Conservation (phyloP, 2,329 filamentous ascomycete species). For the Fusarium sp. region DNA sequence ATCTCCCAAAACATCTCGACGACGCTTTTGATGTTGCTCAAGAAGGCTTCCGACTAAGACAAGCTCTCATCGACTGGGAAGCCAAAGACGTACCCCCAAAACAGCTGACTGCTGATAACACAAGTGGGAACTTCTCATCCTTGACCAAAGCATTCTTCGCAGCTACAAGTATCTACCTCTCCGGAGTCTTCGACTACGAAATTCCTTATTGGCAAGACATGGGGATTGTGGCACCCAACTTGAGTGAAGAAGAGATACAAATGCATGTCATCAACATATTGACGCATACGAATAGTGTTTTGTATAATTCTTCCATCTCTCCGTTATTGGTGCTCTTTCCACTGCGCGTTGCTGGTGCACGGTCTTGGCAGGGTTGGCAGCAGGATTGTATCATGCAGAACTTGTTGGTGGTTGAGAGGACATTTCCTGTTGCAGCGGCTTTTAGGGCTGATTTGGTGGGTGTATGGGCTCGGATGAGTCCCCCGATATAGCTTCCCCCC, state of each 20-base stretch:
- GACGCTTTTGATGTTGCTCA: conserved; percentile 8
- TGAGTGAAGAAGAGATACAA: conserved; percentile 35
- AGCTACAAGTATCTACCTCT: conserved; percentile 51
- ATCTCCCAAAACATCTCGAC: rapidly evolving
- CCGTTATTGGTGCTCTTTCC: conserved; percentile 49
- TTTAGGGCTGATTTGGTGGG: conserved; percentile 35
- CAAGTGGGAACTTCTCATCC: conserved; percentile 16
- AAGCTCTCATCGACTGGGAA: conserved; percentile 27
- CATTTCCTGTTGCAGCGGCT: conserved; percentile 42
- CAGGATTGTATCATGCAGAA: conserved; percentile 31
- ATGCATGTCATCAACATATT: conserved; percentile 42
- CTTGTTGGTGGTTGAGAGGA: conserved; percentile 28
- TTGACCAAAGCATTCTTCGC: conserved; percentile 43
- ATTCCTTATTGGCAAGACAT: conserved; percentile 43
- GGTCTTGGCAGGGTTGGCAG: conserved; percentile 39
- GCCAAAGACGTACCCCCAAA: rapidly evolving
- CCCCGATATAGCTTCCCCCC: not conserved
- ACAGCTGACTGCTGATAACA: rapidly evolving
- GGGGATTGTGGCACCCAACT: conserved; percentile 33
- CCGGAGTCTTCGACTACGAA: conserved; percentile 51
- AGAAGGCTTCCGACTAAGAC: conserved; percentile 35
- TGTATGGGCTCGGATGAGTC: conserved; percentile 33
- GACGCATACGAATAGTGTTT: conserved; percentile 2
- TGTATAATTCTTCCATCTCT: conserved; percentile 41
- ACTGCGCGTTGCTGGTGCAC: conserved; percentile 47